phyloP scores from a whole-genome alignment of 2,329 filamentous ascomycete species.

The Diaporthe citri region DNA sequence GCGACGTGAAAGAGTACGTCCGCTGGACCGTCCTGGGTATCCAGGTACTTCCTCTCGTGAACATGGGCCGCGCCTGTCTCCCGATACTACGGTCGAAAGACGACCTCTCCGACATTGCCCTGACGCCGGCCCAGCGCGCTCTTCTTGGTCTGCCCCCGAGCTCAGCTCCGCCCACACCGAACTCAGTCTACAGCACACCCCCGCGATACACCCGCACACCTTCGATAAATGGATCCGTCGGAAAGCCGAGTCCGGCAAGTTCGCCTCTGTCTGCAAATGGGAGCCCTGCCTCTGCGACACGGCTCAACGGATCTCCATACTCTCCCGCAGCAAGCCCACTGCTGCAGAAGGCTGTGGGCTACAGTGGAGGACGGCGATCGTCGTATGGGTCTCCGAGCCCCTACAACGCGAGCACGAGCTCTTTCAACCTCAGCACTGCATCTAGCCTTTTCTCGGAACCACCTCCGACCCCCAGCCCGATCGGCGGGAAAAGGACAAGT shows the following conservation, averaged over 20 bases:
- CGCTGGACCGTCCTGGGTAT: slow-evolving; percentile 60
- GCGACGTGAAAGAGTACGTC: slow-evolving; percentile 52
- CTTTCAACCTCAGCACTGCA: slow-evolving; percentile 62
- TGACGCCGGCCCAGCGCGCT: slow-evolving; percentile 89
- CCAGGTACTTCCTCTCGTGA: slow-evolving; percentile 73
- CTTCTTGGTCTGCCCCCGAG: slow-evolving; percentile 84
- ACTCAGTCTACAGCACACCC: slow-evolving; percentile 83
- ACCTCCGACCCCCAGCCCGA: slow-evolving; percentile 77
- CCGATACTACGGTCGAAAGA: slow-evolving; percentile 82
- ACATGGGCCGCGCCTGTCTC: slow-evolving; percentile 77
- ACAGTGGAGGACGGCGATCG: slow-evolving; percentile 70
- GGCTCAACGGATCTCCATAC: slow-evolving; percentile 59
- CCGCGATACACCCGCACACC: slow-evolving; percentile 86
- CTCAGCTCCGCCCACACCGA: slow-evolving; percentile 72
- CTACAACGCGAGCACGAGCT: slow-evolving; percentile 62
- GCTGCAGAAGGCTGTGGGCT: slow-evolving; percentile 75
- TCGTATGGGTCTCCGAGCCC: slow-evolving; percentile 68
- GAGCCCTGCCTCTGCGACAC: slow-evolving; percentile 46
- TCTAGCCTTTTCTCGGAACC: slow-evolving; percentile 65
- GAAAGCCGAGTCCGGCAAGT: slow-evolving; percentile 67
- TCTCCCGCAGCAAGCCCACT: slow-evolving; percentile 65
- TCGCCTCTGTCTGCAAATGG: slow-evolving; percentile 71
- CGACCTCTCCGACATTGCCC: slow-evolving; percentile 86
- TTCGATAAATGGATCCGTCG: slow-evolving; percentile 73
- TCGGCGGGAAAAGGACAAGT: slow-evolving; percentile 75